phyloP scores from a whole-genome alignment of 257 asterid species.

The Solanum arcanum region DNA sequence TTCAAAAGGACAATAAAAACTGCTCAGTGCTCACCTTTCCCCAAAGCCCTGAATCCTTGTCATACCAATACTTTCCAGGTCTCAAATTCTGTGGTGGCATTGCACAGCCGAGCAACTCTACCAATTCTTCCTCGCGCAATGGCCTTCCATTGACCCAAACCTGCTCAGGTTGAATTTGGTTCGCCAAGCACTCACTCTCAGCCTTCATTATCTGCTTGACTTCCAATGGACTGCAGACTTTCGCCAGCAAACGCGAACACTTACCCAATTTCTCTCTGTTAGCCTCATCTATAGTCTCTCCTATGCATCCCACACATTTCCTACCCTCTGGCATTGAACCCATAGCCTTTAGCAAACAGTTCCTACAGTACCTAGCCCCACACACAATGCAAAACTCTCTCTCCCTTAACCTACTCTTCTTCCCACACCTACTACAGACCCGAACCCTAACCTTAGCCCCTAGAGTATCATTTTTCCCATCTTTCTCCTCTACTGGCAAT shows the following conservation, averaged over 20 bases:
- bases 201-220: constrained; percentile 33
- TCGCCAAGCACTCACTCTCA: constrained; percentile 50
- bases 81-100: constrained; percentile 42
- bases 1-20: not conserved
- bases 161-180: constrained; percentile 54
- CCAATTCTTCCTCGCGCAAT: constrained; percentile 41
- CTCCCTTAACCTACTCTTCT: constrained; percentile 12
- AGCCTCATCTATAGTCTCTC: constrained; percentile 40
- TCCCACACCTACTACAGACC: constrained; percentile 47
- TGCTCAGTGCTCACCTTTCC: constrained; percentile 58
- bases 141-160: constrained; percentile 48
- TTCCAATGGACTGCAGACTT: constrained; percentile 30
- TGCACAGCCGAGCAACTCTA: constrained; percentile 35
- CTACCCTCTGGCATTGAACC: constrained; percentile 88
- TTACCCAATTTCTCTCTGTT: constrained; percentile 45
- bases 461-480: not conserved
- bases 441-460: not conserved
- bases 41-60: constrained; percentile 72
- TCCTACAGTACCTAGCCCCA: constrained; percentile 52
- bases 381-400: constrained; percentile 49
- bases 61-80: constrained; percentile 74
- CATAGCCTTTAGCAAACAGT: constrained; percentile 59
- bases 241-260: constrained; percentile 26
- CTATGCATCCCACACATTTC: constrained; percentile 65
- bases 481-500: not conserved